Base-by-base conservation (phyloP, 108 stramenopile species). In the Craspedostauros australis region DNA sequence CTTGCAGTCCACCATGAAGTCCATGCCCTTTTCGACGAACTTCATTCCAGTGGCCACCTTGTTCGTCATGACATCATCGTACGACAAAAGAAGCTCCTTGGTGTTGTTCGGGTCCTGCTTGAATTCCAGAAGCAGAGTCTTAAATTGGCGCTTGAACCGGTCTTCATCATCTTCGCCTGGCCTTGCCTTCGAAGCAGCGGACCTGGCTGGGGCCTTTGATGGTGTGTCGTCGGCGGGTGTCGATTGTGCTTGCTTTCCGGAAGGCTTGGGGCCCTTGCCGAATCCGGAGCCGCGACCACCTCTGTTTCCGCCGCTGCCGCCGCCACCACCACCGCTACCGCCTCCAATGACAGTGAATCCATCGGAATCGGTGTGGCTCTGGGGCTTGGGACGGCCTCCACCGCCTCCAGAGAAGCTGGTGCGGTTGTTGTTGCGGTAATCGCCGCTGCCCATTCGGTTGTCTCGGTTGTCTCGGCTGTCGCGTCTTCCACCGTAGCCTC, bases 1-100 rank as follows among this genome's bases (percentile, higher is more conserved):
- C 56, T 84, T 86, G 70, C 79, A 79, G 27, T 86, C 82, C 22
- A 79, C 64, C 24, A 80, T 44, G 39, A 52, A n/a, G 36, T 91
- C 84, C 1, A 57, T 39, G 47, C 66, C 75, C 24, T 53, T 40
- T 48, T 72, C 64, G 26, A 82, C 80, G 42, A 91, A 68, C 2
- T 52, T 68, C 8, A 50, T 45, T 27, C 75, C 74, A 26, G 77
- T 77, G 53, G 79, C 56, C 0, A 72, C 66, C 18, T 79, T 79
- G 19, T 63, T 75, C 44, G 32, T 40, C 1, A 86, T 43, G n/a
- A n/a, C n/a, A 46, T 91, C 89, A 38, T 84, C 80, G 46, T 82
- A 40, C 5, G 82, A 72, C 7, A 84, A 54, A 18, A 86, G 39
- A 0, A 91, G 64, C 46, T 91, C 89, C 6, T 73, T 64, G 28